Conservation (phyloP, 1,139 yeast genomes). For the Taphrina communis region DNA sequence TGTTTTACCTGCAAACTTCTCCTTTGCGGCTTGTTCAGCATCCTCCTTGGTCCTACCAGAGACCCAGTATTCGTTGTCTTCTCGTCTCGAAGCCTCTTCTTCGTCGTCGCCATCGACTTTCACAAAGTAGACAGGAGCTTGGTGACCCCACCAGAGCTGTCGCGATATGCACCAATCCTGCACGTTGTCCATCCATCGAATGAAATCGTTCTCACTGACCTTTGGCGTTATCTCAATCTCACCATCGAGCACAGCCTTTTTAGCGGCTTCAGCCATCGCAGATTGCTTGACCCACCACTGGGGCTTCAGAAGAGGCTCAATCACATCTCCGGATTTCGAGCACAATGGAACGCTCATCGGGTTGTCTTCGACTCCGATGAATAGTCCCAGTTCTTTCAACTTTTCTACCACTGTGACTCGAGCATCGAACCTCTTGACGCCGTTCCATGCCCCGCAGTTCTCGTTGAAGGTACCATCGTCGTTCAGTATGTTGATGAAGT, state of each 20-base stretch:
- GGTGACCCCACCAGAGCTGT: constrained; percentile 99
- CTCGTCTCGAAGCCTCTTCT: constrained; percentile 46
- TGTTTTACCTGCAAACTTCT: constrained; percentile 70
- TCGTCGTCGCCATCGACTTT: constrained; percentile 64
- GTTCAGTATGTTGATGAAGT: constrained; percentile 84
- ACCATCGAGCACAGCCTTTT: constrained; percentile 75
- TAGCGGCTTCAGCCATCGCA: constrained; percentile 85
- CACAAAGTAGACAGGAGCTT: constrained; percentile 95
- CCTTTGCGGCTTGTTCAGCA: constrained; percentile 79
- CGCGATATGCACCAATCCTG: constrained; percentile 99
- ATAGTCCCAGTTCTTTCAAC: constrained; percentile 75
- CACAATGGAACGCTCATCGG: constrained; percentile 95
- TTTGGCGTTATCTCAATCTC: constrained; percentile 82
- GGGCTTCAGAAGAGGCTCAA: constrained; percentile 95
- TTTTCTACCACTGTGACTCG: constrained; percentile 82
- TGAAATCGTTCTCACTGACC: constrained; percentile 88
- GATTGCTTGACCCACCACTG: constrained; percentile 99
- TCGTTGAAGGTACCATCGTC: constrained; percentile 92
- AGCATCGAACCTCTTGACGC: constrained; percentile 93
- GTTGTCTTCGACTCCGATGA: constrained; percentile 83
- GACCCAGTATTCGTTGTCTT: constrained; percentile 80
- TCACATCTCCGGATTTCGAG: constrained; percentile 94
- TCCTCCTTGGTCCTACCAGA: constrained; percentile 84
- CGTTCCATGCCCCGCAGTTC: constrained; percentile 90
- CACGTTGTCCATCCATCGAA: constrained; percentile 93